Base-by-base conservation (phyloP, 108 stramenopile species). In the Cyclostephanos invisitatus region DNA sequence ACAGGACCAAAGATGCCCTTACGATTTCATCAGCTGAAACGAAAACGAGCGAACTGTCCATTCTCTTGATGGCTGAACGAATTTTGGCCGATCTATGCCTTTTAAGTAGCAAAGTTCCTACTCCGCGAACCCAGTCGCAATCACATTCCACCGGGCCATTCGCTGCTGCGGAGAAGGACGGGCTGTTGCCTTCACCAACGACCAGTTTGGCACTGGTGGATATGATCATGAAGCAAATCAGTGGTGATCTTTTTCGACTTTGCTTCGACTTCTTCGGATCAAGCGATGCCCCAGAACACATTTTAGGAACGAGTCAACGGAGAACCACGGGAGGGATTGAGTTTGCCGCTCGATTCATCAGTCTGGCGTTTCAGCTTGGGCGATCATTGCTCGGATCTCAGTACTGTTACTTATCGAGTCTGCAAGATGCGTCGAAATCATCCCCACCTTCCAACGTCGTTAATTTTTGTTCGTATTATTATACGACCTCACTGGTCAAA, bases 211-310 rank as follows among this genome's bases (percentile, higher is more conserved):
- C 80, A 9, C 53, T 81, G 56, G 35, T 81, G 29, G 80, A 81
- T 36, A 74, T 81, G 73, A 61, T 81, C 59, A 74, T 74, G 49
- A 81, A 81, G 46, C 80, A 74, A 58, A 38, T 64, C 11, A 49
- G 80, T 56, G 32, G 15, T 21, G 80, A 74, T 48, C 54, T 81
- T 25, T 81, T 81, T 66, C 42, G 32, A 42, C 29, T 71, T 27
- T 70, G 77, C 49, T 53, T 63, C 37, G 35, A 50, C 10, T 40
- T 66, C 60, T 74, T 54, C 50, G 46, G 59, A 5, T 38, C 49
- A 25, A 35, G 35, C 42, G 36, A 68, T 28, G 42, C 24, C 20
- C 20, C 46, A 37, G 12, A 54, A 54, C 22, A 54, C 20, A 24
- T 49, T 37, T 29, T 21, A 20, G 27, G 44, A 56, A 37, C 67